These are phyloP conservation scores for Psilocybe subaeruginosa DNA, from an alignment of 768 basidiomycete species.

Conservation along the genomic window DNA sequence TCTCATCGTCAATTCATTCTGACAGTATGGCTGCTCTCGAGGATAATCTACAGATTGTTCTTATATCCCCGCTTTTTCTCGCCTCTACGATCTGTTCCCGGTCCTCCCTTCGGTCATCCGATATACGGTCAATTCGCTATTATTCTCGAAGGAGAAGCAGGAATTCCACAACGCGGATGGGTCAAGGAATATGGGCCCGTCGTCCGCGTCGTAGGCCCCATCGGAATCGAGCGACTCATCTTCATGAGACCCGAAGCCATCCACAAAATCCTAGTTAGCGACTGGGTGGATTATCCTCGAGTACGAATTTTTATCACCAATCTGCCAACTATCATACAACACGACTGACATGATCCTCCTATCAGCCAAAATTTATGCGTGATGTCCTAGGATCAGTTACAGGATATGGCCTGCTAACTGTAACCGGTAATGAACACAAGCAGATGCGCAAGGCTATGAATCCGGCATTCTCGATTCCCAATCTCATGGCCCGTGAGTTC, in stretches of 20 bases:
- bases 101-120: conserved; percentile 28
- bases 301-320: conserved; percentile 18
- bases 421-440: conserved; percentile 51
- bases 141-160: conserved; percentile 42
- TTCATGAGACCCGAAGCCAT: conserved; percentile 47
- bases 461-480: conserved; percentile 52
- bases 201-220: conserved; percentile 45
- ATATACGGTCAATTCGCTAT: conserved; percentile 40
- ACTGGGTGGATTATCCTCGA: conserved; percentile 49
- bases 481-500: conserved; percentile 39
- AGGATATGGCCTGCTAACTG: conserved; percentile 49
- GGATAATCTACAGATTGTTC: conserved; percentile 27
- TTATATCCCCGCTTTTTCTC: conserved; percentile 34
- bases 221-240: conserved; percentile 49
- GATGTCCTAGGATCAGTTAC: conserved; percentile 43
- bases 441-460: conserved; percentile 55
- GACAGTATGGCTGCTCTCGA: conserved; percentile 10
- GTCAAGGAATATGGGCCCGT: conserved; percentile 46
- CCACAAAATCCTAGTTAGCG: conserved; percentile 45
- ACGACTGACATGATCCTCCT: neutral
- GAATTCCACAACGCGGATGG: conserved; percentile 49
- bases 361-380: conserved; percentile 46
- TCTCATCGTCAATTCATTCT: neutral
- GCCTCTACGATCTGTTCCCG: conserved; percentile 30
- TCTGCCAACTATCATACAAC: neutral